Conservation (phyloP, 2,329 filamentous ascomycete genomes). For the Rhinocladiella mackenziei region DNA sequence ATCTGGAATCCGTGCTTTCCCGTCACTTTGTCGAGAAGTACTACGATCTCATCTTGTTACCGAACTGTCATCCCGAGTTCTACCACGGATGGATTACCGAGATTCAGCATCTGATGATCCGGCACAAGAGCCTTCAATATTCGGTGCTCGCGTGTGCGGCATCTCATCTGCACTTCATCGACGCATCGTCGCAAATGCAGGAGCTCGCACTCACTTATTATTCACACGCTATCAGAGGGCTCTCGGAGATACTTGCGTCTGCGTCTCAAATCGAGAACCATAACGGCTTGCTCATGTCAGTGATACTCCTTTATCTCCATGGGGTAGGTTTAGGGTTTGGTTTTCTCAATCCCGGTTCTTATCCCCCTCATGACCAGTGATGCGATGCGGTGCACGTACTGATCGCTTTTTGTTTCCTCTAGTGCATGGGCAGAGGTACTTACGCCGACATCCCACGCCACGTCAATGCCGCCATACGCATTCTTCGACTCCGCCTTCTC, state of each 20-base stretch:
- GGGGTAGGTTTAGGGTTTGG: constrained; percentile 20
- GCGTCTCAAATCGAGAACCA: constrained; percentile 11
- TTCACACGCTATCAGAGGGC: constrained; percentile 12
- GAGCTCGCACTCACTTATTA: constrained; percentile 22
- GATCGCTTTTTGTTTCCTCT: too few species aligned
- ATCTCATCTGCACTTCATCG: constrained; percentile 18
- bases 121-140: constrained; percentile 15
- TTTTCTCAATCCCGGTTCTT: too few species aligned
- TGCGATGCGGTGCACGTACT: too few species aligned
- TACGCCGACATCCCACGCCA: constrained; percentile 21
- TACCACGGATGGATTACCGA: constrained; percentile 19
- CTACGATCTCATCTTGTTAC: constrained; percentile 15
- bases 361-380: too few species aligned
- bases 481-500: constrained; percentile 17
- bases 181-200: constrained; percentile 17
- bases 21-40: constrained; percentile 21
- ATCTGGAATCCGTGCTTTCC: constrained; percentile 18
- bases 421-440: constrained; percentile 20
- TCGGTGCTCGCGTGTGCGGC: constrained; percentile 19
- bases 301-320: constrained; percentile 23
- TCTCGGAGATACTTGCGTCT: constrained; percentile 13
- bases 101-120: constrained; percentile 17
- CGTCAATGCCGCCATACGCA: constrained; percentile 19
- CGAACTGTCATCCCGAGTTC: constrained; percentile 17
- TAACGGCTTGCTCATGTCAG: constrained; percentile 16